Percentiles rank a stretch among this genome's conserved stretches.
These are phyloP conservation scores for Leccinum obscurum DNA, from an alignment of 768 basidiomycete genomes.

Conservation along the genomic window DNA sequence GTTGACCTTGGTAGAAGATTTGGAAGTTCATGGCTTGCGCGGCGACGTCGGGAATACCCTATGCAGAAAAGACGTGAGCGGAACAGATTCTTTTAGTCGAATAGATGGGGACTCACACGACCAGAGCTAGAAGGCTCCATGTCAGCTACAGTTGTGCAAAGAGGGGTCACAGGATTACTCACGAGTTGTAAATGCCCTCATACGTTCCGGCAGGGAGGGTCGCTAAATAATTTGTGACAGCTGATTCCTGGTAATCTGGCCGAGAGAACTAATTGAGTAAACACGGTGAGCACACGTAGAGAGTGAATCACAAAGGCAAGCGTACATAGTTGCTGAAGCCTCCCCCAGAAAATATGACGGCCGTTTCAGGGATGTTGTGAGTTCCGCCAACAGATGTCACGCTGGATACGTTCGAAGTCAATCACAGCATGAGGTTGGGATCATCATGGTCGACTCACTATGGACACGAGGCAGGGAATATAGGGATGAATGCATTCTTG, in stretches of 20 bases:
- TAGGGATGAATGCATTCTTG: slow-evolving; percentile 50
- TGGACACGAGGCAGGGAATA: slow-evolving; percentile 64
- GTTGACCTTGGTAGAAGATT: slow-evolving; percentile 44
- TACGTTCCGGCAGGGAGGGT: slow-evolving; percentile 32
- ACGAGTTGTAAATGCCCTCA: slow-evolving; percentile 61
- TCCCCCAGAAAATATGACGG: slow-evolving; percentile 64
- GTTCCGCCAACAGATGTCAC: slow-evolving; percentile 77
- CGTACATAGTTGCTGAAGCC: slow-evolving; percentile 71
- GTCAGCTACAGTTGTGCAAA: not conserved
- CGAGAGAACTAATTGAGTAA: slow-evolving; percentile 43
- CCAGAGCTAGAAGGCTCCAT: not conserved
- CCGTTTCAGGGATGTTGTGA: slow-evolving; percentile 55
- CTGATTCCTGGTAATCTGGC: slow-evolving; percentile 52
- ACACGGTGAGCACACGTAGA: slow-evolving; percentile 6
- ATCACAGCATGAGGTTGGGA: not conserved
- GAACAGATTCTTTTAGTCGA: not conserved
- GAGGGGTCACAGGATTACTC: slow-evolving; percentile 17
- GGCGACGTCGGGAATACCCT: slow-evolving; percentile 66
- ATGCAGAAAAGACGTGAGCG: not conserved
- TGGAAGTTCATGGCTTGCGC: slow-evolving; percentile 55
- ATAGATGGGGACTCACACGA: slow-evolving; percentile 38
- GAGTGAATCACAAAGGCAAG: not conserved
- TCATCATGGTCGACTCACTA: slow-evolving; percentile 36
- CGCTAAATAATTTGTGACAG: slow-evolving; percentile 45
- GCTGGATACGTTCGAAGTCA: slow-evolving; percentile 32